These are phyloP conservation scores for Butyriboletus loyo DNA, from an alignment of 768 basidiomycete genomes.

Conservation along the genomic window DNA sequence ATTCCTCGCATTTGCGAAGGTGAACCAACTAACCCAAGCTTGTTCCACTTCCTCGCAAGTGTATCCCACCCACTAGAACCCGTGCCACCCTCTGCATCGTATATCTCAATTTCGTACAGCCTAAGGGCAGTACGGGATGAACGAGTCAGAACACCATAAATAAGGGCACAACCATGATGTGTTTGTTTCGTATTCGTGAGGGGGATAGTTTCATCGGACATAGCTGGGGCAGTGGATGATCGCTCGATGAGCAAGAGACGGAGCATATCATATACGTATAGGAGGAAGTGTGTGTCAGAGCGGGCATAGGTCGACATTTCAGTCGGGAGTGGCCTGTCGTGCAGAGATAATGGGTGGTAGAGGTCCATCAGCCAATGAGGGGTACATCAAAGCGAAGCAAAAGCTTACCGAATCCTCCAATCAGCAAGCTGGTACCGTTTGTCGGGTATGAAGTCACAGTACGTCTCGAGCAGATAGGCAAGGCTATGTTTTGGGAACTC, in stretches of 20 bases:
- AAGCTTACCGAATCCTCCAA: conserved; percentile 82
- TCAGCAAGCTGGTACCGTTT: conserved; percentile 97
- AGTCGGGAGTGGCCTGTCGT: conserved; percentile 64
- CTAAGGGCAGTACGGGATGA: conserved; percentile 77
- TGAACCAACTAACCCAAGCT: conserved; percentile 39
- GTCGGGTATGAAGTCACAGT: conserved; percentile 87
- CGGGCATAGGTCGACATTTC: conserved; percentile 94
- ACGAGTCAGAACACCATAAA: conserved; percentile 64
- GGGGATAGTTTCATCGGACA: conserved; percentile 14
- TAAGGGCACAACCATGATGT: conserved; percentile 37
- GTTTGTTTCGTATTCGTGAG: neutral
- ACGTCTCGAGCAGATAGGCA: conserved; percentile 80
- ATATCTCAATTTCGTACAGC: conserved; percentile 64
- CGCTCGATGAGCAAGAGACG: conserved; percentile 83
- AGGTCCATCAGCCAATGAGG: neutral
- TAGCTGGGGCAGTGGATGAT: conserved; percentile 32
- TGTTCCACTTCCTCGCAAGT: conserved; percentile 82
- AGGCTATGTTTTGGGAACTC: conserved; percentile 85
- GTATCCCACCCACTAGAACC: conserved; percentile 77
- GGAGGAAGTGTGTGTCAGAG: conserved; percentile 93
- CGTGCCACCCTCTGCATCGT: conserved; percentile 60
- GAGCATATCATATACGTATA: conserved; percentile 89
- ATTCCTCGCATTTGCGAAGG: conserved; percentile 29
- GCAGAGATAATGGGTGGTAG: neutral
- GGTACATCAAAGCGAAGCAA: neutral